A percentile compares a stretch with the other conserved stretches of the same genome.
Conservation (phyloP, 345 rosid genomes). For the Cardamine occulta region DNA sequence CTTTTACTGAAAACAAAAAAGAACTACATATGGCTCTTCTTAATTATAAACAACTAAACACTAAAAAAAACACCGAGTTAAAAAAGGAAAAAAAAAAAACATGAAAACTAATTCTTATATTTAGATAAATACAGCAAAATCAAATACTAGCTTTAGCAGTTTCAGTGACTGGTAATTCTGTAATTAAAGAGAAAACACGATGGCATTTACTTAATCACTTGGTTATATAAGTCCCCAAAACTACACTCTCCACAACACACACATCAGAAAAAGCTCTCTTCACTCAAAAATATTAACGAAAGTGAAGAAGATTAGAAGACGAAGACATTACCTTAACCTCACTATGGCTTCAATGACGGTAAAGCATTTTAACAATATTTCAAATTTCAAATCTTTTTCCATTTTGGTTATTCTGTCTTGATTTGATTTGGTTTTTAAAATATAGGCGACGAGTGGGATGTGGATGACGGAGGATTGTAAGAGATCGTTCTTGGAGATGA, state of each 20-base stretch:
- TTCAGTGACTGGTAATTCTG: slow-evolving; percentile 9
- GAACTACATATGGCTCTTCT: not conserved
- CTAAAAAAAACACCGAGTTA: not conserved
- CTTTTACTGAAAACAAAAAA: not conserved
- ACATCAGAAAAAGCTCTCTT: slow-evolving; percentile 4
- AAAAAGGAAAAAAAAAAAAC: too few species aligned
- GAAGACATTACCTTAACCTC: slow-evolving; percentile 28
- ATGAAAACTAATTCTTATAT: not conserved
- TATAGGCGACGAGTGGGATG: slow-evolving; percentile 69
- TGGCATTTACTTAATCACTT: slow-evolving; percentile 18
- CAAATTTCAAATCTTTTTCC: not conserved
- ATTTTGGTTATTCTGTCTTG: not conserved
- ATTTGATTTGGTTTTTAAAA: not conserved
- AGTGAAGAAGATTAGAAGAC: slow-evolving; percentile 31
- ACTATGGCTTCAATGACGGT: slow-evolving; percentile 96
- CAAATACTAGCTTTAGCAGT: not conserved
- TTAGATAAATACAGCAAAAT: slow-evolving; percentile 15
- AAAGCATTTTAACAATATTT: not conserved
- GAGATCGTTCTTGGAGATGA: slow-evolving; percentile 91
- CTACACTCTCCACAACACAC: slow-evolving; percentile 17
- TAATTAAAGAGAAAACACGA: slow-evolving; percentile 17
- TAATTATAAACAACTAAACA: not conserved
- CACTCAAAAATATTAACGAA: slow-evolving; percentile 7
- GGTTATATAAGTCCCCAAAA: slow-evolving; percentile 25
- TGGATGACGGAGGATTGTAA: slow-evolving; percentile 93